Percentiles rank a stretch among this genome's conserved stretches.
These are phyloP conservation scores for Pichia californica DNA, from an alignment of 805 yeast genomes.

Conservation along the genomic window DNA sequence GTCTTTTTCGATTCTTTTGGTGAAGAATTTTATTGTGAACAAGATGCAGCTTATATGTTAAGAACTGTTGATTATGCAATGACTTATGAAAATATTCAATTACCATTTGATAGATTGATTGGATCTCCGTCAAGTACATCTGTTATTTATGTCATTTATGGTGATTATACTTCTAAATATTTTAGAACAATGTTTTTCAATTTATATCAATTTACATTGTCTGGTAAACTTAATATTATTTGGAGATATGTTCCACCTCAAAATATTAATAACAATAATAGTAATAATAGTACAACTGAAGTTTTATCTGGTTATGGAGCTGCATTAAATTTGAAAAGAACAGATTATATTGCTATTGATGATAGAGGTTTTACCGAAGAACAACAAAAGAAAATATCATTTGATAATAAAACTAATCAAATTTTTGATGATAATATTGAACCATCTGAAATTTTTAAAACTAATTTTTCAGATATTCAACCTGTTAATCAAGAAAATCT, in stretches of 20 bases:
- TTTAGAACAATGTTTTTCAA: conserved; percentile 54
- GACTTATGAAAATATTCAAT: conserved; percentile 14
- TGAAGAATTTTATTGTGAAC: conserved; percentile 47
- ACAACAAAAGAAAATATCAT: conserved; percentile 25
- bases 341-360: conserved; percentile 61
- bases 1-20: conserved; percentile 35
- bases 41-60: conserved; percentile 74
- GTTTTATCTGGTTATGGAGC: conserved; percentile 58
- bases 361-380: conserved; percentile 40
- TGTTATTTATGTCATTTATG: conserved; percentile 50
- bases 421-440: background rate
- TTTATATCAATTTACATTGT: conserved; percentile 48
- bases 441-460: background rate
- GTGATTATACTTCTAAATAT: conserved; percentile 44
- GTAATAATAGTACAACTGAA: background rate
- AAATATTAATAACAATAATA: too few species aligned
- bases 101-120: conserved; percentile 57
- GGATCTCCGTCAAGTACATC: conserved; percentile 35
- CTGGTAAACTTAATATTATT: conserved; percentile 64
- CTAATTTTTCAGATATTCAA: conserved; percentile 25
- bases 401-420: conserved; percentile 8
- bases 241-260: conserved; percentile 60
- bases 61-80: conserved; percentile 41
- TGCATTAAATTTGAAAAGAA: conserved; percentile 54
- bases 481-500: conserved; percentile 30